Conservation (phyloP, 2,329 filamentous ascomycete species). For the Talaromyces atroroseus region DNA sequence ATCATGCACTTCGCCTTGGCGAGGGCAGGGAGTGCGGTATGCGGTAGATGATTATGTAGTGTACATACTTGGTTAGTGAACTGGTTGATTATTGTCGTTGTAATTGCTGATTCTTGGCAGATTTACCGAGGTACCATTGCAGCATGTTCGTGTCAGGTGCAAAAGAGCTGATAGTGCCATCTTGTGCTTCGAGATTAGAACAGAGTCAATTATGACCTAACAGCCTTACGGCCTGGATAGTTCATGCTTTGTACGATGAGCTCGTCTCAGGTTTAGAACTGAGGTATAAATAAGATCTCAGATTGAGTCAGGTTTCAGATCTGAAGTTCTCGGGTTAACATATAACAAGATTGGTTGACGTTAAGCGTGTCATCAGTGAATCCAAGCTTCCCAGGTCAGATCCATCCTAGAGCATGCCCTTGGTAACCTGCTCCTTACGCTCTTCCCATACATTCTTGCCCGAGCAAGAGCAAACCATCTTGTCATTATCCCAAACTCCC, state of each 20-base stretch:
- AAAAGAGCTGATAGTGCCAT: not conserved
- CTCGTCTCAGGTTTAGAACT: constrained; percentile 24
- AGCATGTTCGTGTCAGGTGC: constrained; percentile 3
- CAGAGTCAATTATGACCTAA: constrained; percentile 18
- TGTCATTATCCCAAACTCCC: constrained; percentile 98
- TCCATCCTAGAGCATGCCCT: constrained; percentile 65
- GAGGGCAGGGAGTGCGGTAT: too few species aligned
- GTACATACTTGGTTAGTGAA: too few species aligned
- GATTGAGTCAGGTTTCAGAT: too few species aligned
- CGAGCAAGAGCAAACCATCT: constrained; percentile 95
- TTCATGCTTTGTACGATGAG: constrained; percentile 29
- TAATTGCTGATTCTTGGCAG: too few species aligned
- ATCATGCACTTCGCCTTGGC: too few species aligned
- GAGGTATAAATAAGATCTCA: too few species aligned
- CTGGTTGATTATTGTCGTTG: too few species aligned
- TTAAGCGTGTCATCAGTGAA: too few species aligned
- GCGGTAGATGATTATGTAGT: too few species aligned
- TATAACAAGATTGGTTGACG: not conserved
- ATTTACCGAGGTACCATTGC: not conserved
- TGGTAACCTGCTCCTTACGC: constrained; percentile 77
- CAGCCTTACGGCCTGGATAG: constrained; percentile 23
- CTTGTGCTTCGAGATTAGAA: too few species aligned
- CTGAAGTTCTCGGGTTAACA: too few species aligned
- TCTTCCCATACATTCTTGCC: constrained; percentile 99
- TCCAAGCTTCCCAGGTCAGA: too few species aligned